Conservation (phyloP, 331 rosid species). For the Prunus yedoensis region DNA sequence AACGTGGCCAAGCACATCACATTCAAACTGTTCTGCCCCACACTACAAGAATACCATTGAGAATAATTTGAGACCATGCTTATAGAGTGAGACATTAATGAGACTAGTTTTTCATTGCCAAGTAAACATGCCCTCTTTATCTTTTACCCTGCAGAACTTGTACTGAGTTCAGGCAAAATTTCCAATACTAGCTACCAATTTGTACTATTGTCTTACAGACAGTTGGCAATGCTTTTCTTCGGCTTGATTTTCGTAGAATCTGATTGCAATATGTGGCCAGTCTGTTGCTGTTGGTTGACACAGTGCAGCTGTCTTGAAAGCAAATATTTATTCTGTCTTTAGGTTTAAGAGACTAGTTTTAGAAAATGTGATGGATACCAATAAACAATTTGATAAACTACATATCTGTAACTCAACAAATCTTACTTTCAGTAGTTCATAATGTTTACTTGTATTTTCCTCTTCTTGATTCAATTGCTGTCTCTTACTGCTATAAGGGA, state of each 20-base stretch:
- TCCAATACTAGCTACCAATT: no score
- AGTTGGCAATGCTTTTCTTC: neutral
- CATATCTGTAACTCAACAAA: neutral
- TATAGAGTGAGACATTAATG: no score
- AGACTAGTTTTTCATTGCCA: no score
- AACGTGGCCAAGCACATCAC: no score
- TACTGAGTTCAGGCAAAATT: no score
- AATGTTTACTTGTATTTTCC: neutral
- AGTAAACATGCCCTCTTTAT: no score
- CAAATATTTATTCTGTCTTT: neutral
- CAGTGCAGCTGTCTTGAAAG: neutral
- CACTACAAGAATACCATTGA: no score
- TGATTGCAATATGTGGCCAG: neutral
- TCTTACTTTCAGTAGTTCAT: neutral
- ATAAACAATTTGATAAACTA: no score
- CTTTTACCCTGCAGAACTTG: neutral
- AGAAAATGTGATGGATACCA: no score
- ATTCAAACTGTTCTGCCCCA: no score
- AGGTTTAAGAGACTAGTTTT: neutral
- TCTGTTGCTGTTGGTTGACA: neutral
- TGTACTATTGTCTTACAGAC: neutral
- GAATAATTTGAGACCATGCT: no score
- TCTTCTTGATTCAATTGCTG: neutral
- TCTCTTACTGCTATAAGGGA: neutral
- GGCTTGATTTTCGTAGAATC: neutral